These are phyloP conservation scores for Penicillium aurantiogriseum DNA, from an alignment of 2,329 filamentous ascomycete species.

Conservation along the genomic window DNA sequence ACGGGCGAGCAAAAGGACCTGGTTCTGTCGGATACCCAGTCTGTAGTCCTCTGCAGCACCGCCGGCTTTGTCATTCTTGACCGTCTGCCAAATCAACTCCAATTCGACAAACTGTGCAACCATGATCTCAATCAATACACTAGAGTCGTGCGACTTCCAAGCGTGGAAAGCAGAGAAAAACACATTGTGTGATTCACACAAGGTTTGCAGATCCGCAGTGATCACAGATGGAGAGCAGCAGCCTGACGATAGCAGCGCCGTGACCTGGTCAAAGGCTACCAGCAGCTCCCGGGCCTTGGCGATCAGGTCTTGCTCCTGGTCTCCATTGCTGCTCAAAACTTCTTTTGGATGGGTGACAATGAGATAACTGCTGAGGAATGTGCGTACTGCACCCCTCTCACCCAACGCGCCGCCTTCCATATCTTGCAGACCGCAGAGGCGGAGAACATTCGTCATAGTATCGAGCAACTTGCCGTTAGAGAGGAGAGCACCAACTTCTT, in stretches of 20 bases:
- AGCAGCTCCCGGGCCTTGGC: constrained; percentile 60
- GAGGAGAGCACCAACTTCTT: constrained; percentile 58
- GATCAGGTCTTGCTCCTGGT: constrained; percentile 62
- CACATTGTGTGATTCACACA: constrained; percentile 57
- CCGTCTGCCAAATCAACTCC: constrained; percentile 66
- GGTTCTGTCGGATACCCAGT: constrained; percentile 65
- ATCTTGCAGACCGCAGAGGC: constrained; percentile 56
- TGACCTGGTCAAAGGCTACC: constrained; percentile 54
- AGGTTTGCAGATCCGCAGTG: constrained; percentile 47
- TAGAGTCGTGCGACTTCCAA: constrained; percentile 64
- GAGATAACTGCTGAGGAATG: constrained; percentile 63
- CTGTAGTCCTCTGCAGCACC: constrained; percentile 63
- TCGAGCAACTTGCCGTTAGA: constrained; percentile 53
- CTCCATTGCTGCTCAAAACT: constrained; percentile 60
- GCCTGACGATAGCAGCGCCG: constrained; percentile 50
- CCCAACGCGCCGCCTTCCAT: constrained; percentile 48
- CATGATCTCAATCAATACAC: constrained; percentile 64
- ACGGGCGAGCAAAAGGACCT: constrained; percentile 60
- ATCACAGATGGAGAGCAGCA: constrained; percentile 42
- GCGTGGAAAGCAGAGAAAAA: constrained; percentile 64
- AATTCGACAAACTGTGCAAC: constrained; percentile 65
- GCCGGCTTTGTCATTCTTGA: constrained; percentile 61
- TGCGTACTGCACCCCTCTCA: constrained; percentile 55
- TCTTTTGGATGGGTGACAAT: constrained; percentile 61
- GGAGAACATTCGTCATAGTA: constrained; percentile 55